phyloP scores from a whole-genome alignment of 192 early-diverging fungal genomes.

The Pilaira anomala region DNA sequence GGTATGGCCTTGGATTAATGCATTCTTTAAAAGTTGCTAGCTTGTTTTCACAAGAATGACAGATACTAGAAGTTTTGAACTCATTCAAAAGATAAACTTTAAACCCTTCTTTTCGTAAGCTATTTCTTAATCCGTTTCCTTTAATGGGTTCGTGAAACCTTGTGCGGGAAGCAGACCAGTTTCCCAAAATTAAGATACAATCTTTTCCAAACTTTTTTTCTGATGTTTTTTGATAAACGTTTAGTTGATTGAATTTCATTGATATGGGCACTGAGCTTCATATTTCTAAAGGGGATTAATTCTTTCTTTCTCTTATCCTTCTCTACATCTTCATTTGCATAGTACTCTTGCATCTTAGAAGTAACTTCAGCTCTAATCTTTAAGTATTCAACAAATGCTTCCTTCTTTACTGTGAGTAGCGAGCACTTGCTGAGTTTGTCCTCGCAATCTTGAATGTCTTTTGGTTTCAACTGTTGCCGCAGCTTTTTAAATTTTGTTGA shows the following conservation, averaged over 20 bases:
- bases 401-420: neutral
- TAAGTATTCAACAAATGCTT: neutral
- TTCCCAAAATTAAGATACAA: neutral
- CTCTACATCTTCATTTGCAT: neutral
- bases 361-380: neutral
- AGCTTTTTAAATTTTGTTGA: neutral
- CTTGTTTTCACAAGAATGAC: neutral
- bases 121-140: neutral
- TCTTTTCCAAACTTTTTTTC: no score
- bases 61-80: neutral
- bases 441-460: no score
- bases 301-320: neutral
- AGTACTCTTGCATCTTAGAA: neutral
- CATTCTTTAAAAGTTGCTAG: neutral
- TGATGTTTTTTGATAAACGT: neutral
- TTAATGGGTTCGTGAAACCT: conserved; percentile 2
- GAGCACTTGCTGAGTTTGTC: neutral
- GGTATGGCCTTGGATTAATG: neutral
- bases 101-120: neutral
- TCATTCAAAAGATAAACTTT: neutral
- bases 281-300: neutral
- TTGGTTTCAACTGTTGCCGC: neutral
- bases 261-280: neutral
- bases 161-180: neutral
- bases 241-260: neutral